Evolutionary conservation across 2,329 filamentous ascomycete genomes (phyloP), one percentile per base, ranked within the genome.

Genomic region (Colletotrichum ledebouriae): DNA sequence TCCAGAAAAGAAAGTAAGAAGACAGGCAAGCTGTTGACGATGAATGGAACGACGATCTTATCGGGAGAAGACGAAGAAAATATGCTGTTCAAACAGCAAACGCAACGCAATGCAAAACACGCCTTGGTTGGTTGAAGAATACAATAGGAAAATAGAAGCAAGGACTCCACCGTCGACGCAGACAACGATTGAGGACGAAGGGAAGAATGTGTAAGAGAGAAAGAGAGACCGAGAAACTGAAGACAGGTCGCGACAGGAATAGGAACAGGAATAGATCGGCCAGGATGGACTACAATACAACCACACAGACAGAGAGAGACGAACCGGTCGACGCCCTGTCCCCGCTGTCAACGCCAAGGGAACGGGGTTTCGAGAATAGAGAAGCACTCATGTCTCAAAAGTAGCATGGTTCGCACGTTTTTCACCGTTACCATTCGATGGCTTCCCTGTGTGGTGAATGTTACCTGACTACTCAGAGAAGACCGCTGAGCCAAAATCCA

Each of bases 281-380:
- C 29, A 37, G n/a, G 41, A 20, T 41, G 34, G 33, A 37, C 41
- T 25, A 25, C 25, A 22, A 22, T 22, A 20, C 33, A 39, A 46
- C 29, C 34, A 49, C 52, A 56, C 47, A 55, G 10, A 47, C 12
- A 64, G 58, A 60, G 58, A 60, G 39, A 59, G 65, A 65, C 61
- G 65, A 59, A 65, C 65, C 6, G 57, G 33, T 29, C 17, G 47
- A 37, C 59, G 33, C 46, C 53, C 47, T 59, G 53, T 22, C 60
- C 37, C 20, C 39, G 53, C 61, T 68, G 65, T 68, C 65, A 68
- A 52, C 53, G 65, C 39, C 65, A 68, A 66, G 63, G 57, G 63
- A 33, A 22, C 22, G 29, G 17, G 41, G 53, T 50, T n/a, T 59
- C 47, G 60, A 49, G 22, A 42, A 63, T 22, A 17, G 47, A 60